A percentile compares a stretch with the other conserved stretches of the same genome.
Evolutionary conservation across 148 eudicot genomes (phyloP).

Genomic region (Cornus suecica): DNA sequence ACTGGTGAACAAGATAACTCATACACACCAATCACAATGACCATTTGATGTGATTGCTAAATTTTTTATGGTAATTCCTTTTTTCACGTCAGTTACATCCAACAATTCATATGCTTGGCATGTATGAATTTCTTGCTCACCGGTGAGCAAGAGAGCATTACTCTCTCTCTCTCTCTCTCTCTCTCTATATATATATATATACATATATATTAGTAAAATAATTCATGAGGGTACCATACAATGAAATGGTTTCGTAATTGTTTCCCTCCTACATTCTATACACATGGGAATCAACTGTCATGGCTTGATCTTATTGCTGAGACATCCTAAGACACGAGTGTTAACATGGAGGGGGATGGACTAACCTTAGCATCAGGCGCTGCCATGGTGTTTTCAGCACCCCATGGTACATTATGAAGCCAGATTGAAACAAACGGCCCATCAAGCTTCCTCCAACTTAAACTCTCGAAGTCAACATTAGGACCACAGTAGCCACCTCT

Average conservation of each 20-base stretch:
- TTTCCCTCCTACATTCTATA: background rate
- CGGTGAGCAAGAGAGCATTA: too few relatives aligned
- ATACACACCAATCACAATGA: too few relatives aligned
- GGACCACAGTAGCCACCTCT: constrained; percentile 57
- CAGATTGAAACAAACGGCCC: constrained; percentile 89
- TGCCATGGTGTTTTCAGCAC: constrained; percentile 71
- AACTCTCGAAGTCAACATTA: constrained; percentile 32
- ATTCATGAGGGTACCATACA: too few relatives aligned
- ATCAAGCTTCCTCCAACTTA: constrained; percentile 70
- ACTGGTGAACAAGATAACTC: too few relatives aligned
- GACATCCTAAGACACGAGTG: background rate
- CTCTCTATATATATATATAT: too few relatives aligned
- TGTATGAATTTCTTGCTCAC: too few relatives aligned
- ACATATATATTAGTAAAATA: too few relatives aligned
- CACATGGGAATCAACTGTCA: background rate
- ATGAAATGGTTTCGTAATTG: background rate
- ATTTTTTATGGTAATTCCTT: too few relatives aligned
- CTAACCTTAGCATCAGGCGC: constrained; percentile 91
- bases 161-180: too few relatives aligned
- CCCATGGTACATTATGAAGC: constrained; percentile 99
- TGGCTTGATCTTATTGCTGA: background rate
- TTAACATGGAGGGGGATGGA: background rate
- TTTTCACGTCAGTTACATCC: too few relatives aligned
- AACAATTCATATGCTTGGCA: too few relatives aligned
- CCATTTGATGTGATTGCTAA: too few relatives aligned